Evolutionary conservation across 2,329 filamentous ascomycete genomes (phyloP).

Genomic region (Penicillium sp.): DNA sequence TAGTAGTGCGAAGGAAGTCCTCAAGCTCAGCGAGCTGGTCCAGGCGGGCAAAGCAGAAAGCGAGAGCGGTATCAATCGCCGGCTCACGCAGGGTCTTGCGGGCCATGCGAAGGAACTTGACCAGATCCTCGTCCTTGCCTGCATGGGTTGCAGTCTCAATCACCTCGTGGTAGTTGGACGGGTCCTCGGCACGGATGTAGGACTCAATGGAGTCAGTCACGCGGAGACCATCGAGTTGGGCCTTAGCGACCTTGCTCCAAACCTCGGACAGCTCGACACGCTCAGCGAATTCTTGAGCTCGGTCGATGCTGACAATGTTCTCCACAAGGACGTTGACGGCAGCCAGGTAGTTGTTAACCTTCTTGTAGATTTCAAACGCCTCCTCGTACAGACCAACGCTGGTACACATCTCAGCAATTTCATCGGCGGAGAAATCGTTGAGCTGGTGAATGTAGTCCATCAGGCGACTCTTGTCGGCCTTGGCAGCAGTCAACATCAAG

Average conservation of each 20-base stretch:
- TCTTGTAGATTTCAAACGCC: constrained; percentile 98
- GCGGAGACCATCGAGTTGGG: constrained; percentile 91
- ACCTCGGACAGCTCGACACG: constrained; percentile 91
- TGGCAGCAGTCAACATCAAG: constrained; percentile 91
- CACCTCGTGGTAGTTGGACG: constrained; percentile 90
- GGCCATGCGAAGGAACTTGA: constrained; percentile 96
- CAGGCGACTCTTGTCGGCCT: constrained; percentile 90
- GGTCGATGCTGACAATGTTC: constrained; percentile 95
- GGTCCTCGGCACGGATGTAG: constrained; percentile 92
- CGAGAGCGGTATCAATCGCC: constrained; percentile 86
- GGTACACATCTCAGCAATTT: constrained; percentile 90
- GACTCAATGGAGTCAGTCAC: constrained; percentile 92
- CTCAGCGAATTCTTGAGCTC: constrained; percentile 92
- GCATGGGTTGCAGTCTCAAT: constrained; percentile 94
- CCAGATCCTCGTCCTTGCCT: constrained; percentile 94
- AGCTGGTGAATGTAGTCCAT: constrained; percentile 96
- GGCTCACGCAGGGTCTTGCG: constrained; percentile 95
- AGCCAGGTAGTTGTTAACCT: constrained; percentile 81
- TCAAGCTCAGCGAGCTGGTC: constrained; percentile 91
- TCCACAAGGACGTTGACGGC: constrained; percentile 92
- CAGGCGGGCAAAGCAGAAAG: constrained; percentile 88
- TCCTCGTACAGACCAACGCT: constrained; percentile 94
- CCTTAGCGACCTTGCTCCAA: constrained; percentile 98
- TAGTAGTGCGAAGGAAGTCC: constrained; percentile 89
- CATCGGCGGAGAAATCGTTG: constrained; percentile 82